Evolutionary conservation across 2,329 filamentous ascomycete species (phyloP), one percentile per base, ranked within the genome.

Genomic region (Calonectria ilicicola): DNA sequence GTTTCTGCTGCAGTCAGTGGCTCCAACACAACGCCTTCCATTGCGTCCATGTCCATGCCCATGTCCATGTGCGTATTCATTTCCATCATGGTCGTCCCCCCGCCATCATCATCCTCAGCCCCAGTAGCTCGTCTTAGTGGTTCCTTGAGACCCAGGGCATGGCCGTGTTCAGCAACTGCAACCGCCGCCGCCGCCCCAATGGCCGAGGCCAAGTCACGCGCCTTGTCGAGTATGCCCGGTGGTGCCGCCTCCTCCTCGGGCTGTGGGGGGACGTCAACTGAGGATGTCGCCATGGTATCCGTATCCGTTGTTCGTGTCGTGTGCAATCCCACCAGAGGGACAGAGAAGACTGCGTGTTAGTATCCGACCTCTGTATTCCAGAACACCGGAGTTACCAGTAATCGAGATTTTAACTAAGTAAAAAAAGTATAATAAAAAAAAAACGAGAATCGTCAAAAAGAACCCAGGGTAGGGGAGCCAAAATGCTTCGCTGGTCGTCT

Each of bases 161-260:
- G 68, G 42, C 63, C 69, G 38, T 67, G 73, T 51, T 70, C 78
- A 65, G 75, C 74, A 21, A 76, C 78, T 26, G 74, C 77, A n/a
- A 49, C 64, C 63, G 76, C 76, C 19, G 72, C 77, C 46, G 79
- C 77, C 53, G 72, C 75, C 27, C 78, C 72, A 72, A 79, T 78
- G 29, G 74, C 79, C 40, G 77, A 77, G 19, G 78, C 79, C 29
- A 81, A 66, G 17, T 74, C 77, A 60, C 77, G 78, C 44, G 77
- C 76, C 63, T 76, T 76, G 26, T 80, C 75, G 26, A 81, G 74
- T 62, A 80, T 76, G 53, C 73, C 74, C 29, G 69, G 60, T 44
- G 73, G 72, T 21, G 74, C 51, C 46, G 73, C 69, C 40, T 80
- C 78, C 49, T 80, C 79, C 51, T 80, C 79, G 35, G 78, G 73